These are phyloP conservation scores for Hyaloscypha variabilis DNA, from an alignment of 495 filamentous ascomycete genomes.

Conservation along the genomic window DNA sequence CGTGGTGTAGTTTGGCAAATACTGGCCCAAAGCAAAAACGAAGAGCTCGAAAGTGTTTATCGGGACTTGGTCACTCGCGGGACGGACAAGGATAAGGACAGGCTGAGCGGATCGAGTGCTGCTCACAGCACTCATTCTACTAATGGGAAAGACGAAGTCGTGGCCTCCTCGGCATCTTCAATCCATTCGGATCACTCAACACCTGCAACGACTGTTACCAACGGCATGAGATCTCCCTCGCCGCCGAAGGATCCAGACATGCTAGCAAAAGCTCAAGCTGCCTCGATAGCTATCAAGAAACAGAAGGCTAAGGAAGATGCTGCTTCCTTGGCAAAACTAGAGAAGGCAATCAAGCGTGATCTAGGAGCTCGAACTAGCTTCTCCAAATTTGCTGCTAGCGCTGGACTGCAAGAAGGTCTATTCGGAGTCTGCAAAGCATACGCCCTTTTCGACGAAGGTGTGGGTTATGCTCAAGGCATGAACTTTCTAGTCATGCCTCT, in stretches of 20 bases:
- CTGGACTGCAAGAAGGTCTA: slow-evolving; percentile 90
- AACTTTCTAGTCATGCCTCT: slow-evolving; percentile 98
- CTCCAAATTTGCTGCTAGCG: slow-evolving; percentile 86
- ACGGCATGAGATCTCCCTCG: slow-evolving; percentile 57
- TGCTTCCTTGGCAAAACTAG: slow-evolving; percentile 73
- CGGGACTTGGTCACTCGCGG: slow-evolving; percentile 78
- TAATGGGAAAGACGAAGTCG: slow-evolving; percentile 58
- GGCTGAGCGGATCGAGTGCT: slow-evolving; percentile 47
- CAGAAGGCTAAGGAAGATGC: slow-evolving; percentile 78
- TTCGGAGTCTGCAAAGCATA: slow-evolving; percentile 98
- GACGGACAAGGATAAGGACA: slow-evolving; percentile 76
- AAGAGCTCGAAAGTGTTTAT: slow-evolving; percentile 88
- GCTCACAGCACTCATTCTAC: slow-evolving; percentile 35
- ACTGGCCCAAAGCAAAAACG: slow-evolving; percentile 87
- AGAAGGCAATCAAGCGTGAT: slow-evolving; percentile 89
- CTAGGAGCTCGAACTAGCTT: slow-evolving; percentile 92
- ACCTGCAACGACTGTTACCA: slow-evolving; percentile 60
- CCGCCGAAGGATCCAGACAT: slow-evolving; percentile 65
- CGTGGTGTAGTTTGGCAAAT: slow-evolving; percentile 98
- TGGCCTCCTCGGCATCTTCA: slow-evolving; percentile 76
- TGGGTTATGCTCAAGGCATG: slow-evolving; percentile 98
- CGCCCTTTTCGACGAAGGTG: slow-evolving; percentile 89
- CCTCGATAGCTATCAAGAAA: slow-evolving; percentile 64
- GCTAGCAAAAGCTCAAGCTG: slow-evolving; percentile 65
- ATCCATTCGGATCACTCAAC: slow-evolving; percentile 79